Conservation (phyloP, 2,329 filamentous ascomycete species). For the Spiromastix sp. region DNA sequence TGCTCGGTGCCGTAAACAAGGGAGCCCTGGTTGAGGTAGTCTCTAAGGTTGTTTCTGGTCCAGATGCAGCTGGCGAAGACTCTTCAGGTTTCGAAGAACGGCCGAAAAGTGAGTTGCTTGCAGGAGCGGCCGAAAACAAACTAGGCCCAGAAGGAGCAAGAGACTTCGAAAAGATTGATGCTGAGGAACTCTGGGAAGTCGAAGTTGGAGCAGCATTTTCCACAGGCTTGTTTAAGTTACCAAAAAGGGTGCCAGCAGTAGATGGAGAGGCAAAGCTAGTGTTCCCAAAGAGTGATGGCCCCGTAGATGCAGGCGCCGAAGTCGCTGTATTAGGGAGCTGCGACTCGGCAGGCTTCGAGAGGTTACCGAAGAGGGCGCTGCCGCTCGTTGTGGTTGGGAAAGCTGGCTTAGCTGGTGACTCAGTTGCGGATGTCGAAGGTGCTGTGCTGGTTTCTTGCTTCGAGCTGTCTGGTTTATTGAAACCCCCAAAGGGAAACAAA, state of each 20-base stretch:
- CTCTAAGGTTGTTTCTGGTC: background rate
- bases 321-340: conserved; percentile 10
- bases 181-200: conserved; percentile 2
- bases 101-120: conserved; percentile 7
- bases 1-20: background rate
- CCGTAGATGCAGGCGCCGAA: background rate
- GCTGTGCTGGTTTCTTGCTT: too few relatives aligned
- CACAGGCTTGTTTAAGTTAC: conserved; percentile 10
- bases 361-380: background rate
- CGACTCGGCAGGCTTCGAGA: background rate
- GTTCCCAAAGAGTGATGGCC: background rate
- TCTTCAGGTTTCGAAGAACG: conserved; percentile 3
- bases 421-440: too few relatives aligned
- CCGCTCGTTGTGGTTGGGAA: background rate
- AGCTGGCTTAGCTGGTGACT: too few relatives aligned
- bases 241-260: conserved; percentile 17
- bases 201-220: conserved; percentile 7
- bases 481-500: too few relatives aligned
- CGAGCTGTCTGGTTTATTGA: too few relatives aligned
- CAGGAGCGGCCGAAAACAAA: background rate
- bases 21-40: background rate
- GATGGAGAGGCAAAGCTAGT: conserved; percentile 11
- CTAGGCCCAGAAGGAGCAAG: background rate
- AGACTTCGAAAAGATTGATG: conserved; percentile 1
- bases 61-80: background rate